Base-by-base conservation (phyloP, 2,329 filamentous ascomycete genomes). In the Tolypocladium album region DNA sequence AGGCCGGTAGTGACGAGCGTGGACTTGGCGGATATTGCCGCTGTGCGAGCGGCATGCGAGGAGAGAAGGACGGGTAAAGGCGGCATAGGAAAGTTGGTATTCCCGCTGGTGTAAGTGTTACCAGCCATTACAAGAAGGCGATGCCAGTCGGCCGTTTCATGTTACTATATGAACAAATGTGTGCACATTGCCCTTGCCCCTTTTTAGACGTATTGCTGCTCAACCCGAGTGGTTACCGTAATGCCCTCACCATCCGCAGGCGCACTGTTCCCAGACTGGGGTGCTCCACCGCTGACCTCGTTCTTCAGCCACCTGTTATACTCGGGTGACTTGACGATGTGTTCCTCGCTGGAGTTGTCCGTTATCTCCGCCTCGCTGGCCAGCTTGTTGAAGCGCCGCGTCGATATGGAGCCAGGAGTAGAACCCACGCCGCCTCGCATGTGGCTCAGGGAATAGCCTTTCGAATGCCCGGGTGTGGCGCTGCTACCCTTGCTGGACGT, bases 1-100 rank as follows among this genome's bases (percentile, higher is more conserved):
- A 78, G 68, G 64, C 66, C 74, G 0, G 73, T 83, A 13, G 72
- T 74, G 12, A 75, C 71, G 2, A 70, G 70, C 0, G 77, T 76
- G 9, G 62, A 75, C 11, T 63, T 82, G 36, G 67, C 70, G 7
- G 74, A 83, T 61, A 61, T 82, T 13, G 71, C 76, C 12, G 73
- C 67, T 2, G 72, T 83, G 9, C 71, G 73, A 62, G 64, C 63
- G 58, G 77, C 68, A 2, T 78, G 76, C 59, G 70, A 73, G 11
- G 69, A 74, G 64, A 74, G 79, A 34, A 13, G 38, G 0, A 62
- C 42, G 4, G 63, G 67, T 0, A 70, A 70, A 55, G 68, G 68
- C 3, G 68, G 69, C 4, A 24, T 66, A 17, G 69, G 69, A 0
- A 71, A 67, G 62, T 55, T 71, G 53, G 67, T 71, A n/a, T 59